Conservation (phyloP, 257 asterid species). For the Penstemon newberryi region DNA sequence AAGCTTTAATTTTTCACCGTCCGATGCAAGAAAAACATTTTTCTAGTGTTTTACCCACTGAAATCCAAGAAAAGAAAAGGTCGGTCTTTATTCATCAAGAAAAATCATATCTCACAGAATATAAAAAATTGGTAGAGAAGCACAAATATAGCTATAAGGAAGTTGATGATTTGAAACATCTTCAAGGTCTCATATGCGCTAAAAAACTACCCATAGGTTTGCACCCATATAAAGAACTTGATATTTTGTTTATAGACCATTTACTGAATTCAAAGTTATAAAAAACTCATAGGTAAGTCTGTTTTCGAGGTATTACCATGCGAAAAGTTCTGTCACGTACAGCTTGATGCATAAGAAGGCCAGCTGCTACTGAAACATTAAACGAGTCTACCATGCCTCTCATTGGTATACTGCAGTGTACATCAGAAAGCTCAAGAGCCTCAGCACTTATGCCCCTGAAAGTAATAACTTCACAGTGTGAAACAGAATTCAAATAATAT, state of each 20-base stretch:
- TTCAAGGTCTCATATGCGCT: not conserved
- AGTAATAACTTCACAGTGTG: constrained; percentile 28
- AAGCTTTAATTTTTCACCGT: no score
- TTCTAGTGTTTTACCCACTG: no score
- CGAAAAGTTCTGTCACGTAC: constrained; percentile 70
- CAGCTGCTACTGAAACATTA: constrained; percentile 97
- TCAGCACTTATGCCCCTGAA: constrained; percentile 84
- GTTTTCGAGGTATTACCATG: constrained; percentile 49
- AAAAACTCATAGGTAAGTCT: not conserved
- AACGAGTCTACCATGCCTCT: constrained; percentile 97
- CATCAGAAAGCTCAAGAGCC: constrained; percentile 79
- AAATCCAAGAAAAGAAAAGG: not conserved
- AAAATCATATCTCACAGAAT: not conserved
- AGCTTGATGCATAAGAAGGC: constrained; percentile 95
- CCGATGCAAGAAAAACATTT: no score
- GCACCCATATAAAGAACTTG: not conserved
- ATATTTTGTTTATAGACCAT: not conserved
- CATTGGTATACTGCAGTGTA: constrained; percentile 93
- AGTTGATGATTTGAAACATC: not conserved
- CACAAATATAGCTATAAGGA: not conserved
- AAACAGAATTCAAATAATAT: constrained; percentile 10
- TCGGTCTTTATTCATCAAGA: not conserved
- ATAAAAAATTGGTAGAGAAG: not conserved
- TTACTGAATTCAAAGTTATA: not conserved
- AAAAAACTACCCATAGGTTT: not conserved